These are phyloP conservation scores for Oldenlandia corymbosa DNA, from an alignment of 257 asterid species.

Conservation along the genomic window DNA sequence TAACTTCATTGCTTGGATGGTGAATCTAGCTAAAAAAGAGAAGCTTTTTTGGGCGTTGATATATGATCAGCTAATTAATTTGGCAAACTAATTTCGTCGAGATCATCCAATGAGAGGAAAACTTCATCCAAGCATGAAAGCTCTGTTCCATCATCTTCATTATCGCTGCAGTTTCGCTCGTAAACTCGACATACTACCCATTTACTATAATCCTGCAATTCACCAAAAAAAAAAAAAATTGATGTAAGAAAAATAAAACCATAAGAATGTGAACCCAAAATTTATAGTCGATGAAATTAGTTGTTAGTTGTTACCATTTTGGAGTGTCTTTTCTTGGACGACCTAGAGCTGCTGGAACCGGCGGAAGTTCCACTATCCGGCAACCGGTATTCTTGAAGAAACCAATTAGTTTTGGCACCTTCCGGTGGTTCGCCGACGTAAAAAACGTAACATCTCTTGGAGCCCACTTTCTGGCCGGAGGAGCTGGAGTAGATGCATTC, in stretches of 20 bases:
- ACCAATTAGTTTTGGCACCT: slow-evolving; percentile 68
- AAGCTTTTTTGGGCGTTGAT: too few species aligned
- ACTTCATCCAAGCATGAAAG: slow-evolving; percentile 98
- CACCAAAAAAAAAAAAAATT: slow-evolving; percentile 11
- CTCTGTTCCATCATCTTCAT: slow-evolving; percentile 56
- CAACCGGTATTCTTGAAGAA: slow-evolving; percentile 76
- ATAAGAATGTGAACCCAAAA: too few species aligned
- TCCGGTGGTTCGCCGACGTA: slow-evolving; percentile 59
- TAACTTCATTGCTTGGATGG: slow-evolving; percentile 12
- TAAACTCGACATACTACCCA: slow-evolving; percentile 93
- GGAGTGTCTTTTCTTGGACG: slow-evolving; percentile 51
- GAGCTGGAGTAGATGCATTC: slow-evolving; percentile 53
- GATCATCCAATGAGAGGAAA: slow-evolving; percentile 77
- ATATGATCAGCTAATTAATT: too few species aligned
- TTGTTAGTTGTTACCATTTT: slow-evolving; percentile 44
- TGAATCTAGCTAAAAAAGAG: slow-evolving; percentile 20
- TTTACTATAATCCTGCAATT: slow-evolving; percentile 75
- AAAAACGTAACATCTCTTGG: slow-evolving; percentile 57
- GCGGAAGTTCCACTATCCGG: slow-evolving; percentile 17
- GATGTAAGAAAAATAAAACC: not conserved
- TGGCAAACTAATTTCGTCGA: slow-evolving; percentile 79
- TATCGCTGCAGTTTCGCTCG: slow-evolving; percentile 39
- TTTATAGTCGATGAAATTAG: too few species aligned
- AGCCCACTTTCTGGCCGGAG: slow-evolving; percentile 47
- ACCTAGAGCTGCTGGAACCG: slow-evolving; percentile 33